These are phyloP conservation scores for Phytophthora uliginosa DNA, from an alignment of 352 stramenopile genomes.

Conservation along the genomic window DNA sequence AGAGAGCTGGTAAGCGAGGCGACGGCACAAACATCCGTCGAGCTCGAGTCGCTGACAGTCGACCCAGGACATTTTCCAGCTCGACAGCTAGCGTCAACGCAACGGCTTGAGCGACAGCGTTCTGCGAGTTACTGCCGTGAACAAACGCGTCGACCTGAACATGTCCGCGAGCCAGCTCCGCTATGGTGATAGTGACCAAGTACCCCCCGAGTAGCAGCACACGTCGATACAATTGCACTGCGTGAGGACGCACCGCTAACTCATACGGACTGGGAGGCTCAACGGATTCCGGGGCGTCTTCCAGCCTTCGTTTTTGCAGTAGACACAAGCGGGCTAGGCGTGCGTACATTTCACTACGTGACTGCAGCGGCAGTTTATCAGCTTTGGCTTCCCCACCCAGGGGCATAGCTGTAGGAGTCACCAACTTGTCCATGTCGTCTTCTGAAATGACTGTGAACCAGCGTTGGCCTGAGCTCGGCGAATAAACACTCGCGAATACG, in stretches of 20 bases:
- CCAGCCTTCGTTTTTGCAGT: slow-evolving; percentile 37
- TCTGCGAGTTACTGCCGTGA: slow-evolving; percentile 35
- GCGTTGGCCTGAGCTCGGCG: slow-evolving; percentile 52
- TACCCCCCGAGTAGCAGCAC: slow-evolving; percentile 56
- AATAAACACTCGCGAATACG: slow-evolving; percentile 78
- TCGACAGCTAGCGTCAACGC: slow-evolving; percentile 41
- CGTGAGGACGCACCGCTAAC: slow-evolving; percentile 57
- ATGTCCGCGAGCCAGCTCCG: slow-evolving; percentile 66
- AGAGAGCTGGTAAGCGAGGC: slow-evolving; percentile 40
- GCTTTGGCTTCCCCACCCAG: slow-evolving; percentile 21
- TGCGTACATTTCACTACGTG: slow-evolving; percentile 68
- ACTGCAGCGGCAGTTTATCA: slow-evolving; percentile 56
- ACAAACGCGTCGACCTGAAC: slow-evolving; percentile 72
- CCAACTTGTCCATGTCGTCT: slow-evolving; percentile 61
- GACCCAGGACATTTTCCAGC: slow-evolving; percentile 65
- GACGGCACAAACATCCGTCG: slow-evolving; percentile 44
- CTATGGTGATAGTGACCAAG: slow-evolving; percentile 64
- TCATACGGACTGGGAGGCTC: slow-evolving; percentile 33
- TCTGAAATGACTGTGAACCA: slow-evolving; percentile 71
- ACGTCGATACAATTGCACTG: slow-evolving; percentile 65
- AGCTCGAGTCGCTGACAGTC: slow-evolving; percentile 53
- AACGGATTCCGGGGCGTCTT: slow-evolving; percentile 9
- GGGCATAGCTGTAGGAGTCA: slow-evolving; percentile 75
- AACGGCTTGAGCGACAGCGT: slow-evolving; percentile 7
- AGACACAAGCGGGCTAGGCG: slow-evolving; percentile 68